phyloP scores from a whole-genome alignment of 768 basidiomycete species.

The Pleurotus pulmonarius region DNA sequence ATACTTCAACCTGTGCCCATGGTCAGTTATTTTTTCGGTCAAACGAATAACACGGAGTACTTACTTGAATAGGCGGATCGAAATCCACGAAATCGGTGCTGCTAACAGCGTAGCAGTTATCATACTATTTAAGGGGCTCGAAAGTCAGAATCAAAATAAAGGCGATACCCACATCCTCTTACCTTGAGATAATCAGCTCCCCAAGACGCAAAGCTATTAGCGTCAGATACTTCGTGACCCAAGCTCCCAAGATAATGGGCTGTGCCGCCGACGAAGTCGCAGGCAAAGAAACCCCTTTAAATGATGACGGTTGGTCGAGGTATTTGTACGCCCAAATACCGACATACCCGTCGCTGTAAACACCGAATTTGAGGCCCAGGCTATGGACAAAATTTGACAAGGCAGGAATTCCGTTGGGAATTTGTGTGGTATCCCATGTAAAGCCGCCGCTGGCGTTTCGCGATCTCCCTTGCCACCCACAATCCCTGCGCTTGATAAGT shows the following conservation, averaged over 20 bases:
- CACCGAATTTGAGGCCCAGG: slow-evolving; percentile 57
- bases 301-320: background rate
- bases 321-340: background rate
- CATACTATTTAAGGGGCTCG: slow-evolving; percentile 26
- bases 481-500: slow-evolving; percentile 29
- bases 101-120: slow-evolving; percentile 47
- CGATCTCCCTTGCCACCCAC: slow-evolving; percentile 45
- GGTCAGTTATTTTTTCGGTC: background rate
- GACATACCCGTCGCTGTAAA: slow-evolving; percentile 47
- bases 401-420: slow-evolving; percentile 22
- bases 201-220: slow-evolving; percentile 44
- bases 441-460: slow-evolving; percentile 37
- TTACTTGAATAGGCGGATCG: slow-evolving; percentile 41
- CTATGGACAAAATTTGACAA: slow-evolving; percentile 33
- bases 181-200: slow-evolving; percentile 44
- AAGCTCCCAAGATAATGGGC: slow-evolving; percentile 42
- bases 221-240: slow-evolving; percentile 43
- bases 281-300: slow-evolving; percentile 39
- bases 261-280: slow-evolving; percentile 41
- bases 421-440: slow-evolving; percentile 35
- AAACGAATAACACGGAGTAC: background rate
- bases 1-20: background rate
- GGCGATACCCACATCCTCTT: background rate
- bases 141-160: background rate
- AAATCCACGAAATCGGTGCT: slow-evolving; percentile 42